Evolutionary conservation across 2,329 filamentous ascomycete species (phyloP), one percentile per base, ranked within the genome.

Genomic region (Neoascochyta sp.): DNA sequence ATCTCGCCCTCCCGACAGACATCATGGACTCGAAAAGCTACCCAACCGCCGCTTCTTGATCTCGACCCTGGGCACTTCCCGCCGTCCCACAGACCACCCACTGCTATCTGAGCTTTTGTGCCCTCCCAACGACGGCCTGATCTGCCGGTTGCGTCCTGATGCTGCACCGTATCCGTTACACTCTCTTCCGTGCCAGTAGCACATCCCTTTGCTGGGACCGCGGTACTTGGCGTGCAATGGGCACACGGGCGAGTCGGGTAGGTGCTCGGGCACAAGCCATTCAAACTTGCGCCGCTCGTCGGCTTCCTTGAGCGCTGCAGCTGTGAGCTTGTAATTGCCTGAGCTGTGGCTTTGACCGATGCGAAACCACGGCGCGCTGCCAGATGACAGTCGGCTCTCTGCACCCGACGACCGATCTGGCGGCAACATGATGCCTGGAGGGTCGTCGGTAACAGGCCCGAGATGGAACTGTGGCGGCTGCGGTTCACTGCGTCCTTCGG

Each of bases 261-360:
- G 36, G 43, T 71, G 68, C 40, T 71, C 68, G 2, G 68, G 66
- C 1, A 65, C 39, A 10, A 65, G 47, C 46, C 66, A 57, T 27
- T 65, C 63, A 22, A 67, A 60, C 19, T 53, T 54, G 8, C 51
- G 36, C 13, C 38, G 34, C 9, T 52, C 55, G 11, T 58, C 57
- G n/a, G 39, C 42, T 10, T 46, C 49, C 5, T 40, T 36, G 7
- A 35, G 40, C 1, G 43, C 27, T 1, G 29, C 23, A 4, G 25
- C 22, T 6, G 43, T 36, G 2, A 47, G 28, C 2, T n/a, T n/a
- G n/a, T n/a, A n/a, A n/a, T n/a, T n/a, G n/a, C n/a, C n/a, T n/a
- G n/a, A n/a, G n/a, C n/a, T 23, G 16, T 33, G 24, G 13, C 17
- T 22, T 9, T 38, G 35, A 12, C 42, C 35, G 7, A 41, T 32